Evolutionary conservation across 176 grass and related monocot species (phyloP).

Genomic region (Eremochloa ophiuroides): DNA sequence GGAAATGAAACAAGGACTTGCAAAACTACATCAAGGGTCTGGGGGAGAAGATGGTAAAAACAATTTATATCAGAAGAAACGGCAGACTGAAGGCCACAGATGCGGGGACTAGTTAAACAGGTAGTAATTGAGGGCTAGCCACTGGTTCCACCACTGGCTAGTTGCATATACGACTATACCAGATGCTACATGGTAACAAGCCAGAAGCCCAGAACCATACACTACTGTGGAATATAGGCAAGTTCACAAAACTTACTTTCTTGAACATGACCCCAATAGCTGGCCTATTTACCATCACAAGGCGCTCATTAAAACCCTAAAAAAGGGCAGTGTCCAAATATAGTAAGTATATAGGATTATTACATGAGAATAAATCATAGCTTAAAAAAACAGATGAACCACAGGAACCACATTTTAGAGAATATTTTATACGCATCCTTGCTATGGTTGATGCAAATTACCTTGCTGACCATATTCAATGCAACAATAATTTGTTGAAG

Average conservation of each 20-base stretch:
- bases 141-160: background rate
- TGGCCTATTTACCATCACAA: constrained; percentile 72
- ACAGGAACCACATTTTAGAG: background rate
- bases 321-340: constrained; percentile 13
- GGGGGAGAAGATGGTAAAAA: constrained; percentile 19
- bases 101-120: background rate
- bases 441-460: constrained; percentile 19
- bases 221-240: background rate
- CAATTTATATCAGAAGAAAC: constrained; percentile 10
- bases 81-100: background rate
- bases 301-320: constrained; percentile 91
- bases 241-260: constrained; percentile 45
- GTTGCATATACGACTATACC: constrained; percentile 3
- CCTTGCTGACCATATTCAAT: constrained; percentile 94
- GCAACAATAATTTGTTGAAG: constrained; percentile 92
- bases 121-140: background rate
- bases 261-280: constrained; percentile 88
- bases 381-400: background rate
- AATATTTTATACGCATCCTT: constrained; percentile 1
- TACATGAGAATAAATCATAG: background rate
- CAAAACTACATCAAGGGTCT: constrained; percentile 80
- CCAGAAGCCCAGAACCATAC: background rate
- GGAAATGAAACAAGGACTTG: constrained; percentile 78
- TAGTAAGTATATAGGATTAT: constrained; percentile 23
- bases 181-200: constrained; percentile 10